Conservation (phyloP, 305 asterid genomes). For the Fraxinus paxiana region DNA sequence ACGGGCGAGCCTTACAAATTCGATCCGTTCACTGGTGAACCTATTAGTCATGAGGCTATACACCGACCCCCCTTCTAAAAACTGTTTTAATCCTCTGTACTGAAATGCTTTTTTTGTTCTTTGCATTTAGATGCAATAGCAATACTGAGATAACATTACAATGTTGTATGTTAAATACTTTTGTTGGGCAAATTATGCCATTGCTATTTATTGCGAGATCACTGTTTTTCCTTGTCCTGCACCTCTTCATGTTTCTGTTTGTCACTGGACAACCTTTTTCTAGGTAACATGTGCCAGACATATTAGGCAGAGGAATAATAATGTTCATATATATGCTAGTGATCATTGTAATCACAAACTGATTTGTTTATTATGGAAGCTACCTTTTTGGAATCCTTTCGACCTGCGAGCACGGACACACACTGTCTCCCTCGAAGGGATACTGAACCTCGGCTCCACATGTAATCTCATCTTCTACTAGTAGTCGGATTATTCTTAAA, state of each 20-base stretch:
- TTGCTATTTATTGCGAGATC: neutral
- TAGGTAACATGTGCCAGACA: neutral
- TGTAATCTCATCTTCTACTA: neutral
- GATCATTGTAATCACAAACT: neutral
- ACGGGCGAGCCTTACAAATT: slow-evolving; percentile 89
- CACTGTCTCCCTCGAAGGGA: neutral
- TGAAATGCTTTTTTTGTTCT: neutral
- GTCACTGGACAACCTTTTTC: neutral
- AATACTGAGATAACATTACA: neutral
- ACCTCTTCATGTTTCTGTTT: neutral
- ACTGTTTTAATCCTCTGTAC: neutral
- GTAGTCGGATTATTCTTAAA: neutral
- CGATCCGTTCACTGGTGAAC: slow-evolving; percentile 93
- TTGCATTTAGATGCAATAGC: neutral
- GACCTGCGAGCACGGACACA: neutral
- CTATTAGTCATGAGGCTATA: slow-evolving; percentile 45
- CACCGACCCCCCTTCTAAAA: neutral
- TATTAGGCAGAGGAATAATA: neutral
- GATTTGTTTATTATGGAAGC: neutral
- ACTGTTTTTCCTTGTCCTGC: neutral
- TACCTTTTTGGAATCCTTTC: neutral
- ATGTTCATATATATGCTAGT: neutral
- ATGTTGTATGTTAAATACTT: neutral
- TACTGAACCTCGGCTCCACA: neutral
- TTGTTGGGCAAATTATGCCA: neutral